A percentile compares a stretch with the other conserved stretches of the same genome.
phyloP scores from a whole-genome alignment of 2,329 filamentous ascomycete species.

The Trichoderma harzianum region DNA sequence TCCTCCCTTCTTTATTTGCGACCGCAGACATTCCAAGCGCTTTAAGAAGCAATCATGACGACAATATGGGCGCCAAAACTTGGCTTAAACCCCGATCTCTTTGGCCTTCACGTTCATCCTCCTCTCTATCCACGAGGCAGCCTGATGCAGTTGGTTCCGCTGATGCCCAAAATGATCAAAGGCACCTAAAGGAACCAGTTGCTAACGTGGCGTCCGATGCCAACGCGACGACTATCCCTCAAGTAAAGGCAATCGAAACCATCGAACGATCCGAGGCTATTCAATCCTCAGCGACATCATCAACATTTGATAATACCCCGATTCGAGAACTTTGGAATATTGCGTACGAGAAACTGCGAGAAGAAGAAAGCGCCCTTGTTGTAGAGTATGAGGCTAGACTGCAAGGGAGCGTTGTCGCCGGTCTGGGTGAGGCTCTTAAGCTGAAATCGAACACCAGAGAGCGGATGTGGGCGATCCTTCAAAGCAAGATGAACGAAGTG shows the following conservation, averaged over 20 bases:
- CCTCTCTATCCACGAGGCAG: not conserved
- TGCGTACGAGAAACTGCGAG: not conserved
- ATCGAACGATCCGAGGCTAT: not conserved
- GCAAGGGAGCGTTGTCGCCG: not conserved
- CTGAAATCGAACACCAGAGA: not conserved
- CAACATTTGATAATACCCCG: not conserved
- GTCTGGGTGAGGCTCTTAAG: not conserved
- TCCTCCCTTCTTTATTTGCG: not conserved
- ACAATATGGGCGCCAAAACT: not conserved
- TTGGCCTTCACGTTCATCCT: not conserved
- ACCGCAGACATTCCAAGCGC: not conserved
- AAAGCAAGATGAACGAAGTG: not conserved
- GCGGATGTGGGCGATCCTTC: not conserved
- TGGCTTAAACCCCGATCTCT: not conserved
- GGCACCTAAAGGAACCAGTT: not conserved
- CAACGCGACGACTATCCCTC: not conserved
- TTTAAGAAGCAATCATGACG: not conserved
- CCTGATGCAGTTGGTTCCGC: not conserved
- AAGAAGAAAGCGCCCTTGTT: not conserved
- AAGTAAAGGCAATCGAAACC: not conserved
- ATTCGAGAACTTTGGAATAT: not conserved
- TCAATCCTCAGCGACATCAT: not conserved
- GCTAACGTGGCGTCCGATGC: not conserved
- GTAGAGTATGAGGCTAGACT: not conserved
- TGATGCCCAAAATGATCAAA: not conserved